Base-by-base conservation (phyloP, 179 eudicot species). In the Silene vulgaris region DNA sequence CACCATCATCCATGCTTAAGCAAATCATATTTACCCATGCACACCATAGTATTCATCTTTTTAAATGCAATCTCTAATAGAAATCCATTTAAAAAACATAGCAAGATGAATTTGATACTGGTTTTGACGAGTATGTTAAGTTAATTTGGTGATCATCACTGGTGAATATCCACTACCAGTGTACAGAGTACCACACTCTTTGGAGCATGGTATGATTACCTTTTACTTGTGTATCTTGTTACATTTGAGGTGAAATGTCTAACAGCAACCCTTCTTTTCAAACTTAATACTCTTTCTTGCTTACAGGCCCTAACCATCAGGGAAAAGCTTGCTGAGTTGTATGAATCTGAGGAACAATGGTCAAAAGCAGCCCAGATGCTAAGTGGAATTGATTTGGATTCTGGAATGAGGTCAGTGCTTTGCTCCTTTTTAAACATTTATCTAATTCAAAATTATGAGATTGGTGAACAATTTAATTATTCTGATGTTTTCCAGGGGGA, bases 281-380 rank as follows among this genome's bases (percentile, higher is more conserved):
- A 8, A 54, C 11, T 50, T 37, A 4, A 20, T 28, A 64, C 8
- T 29, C 23, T 14, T 5, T 69, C 7, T 64, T 37, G 45, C 20
- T 67, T 68, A 54, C 86, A 95, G 99, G 97, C 91, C 26, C 70
- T 95, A 74, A 86, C 93, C 64, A 89, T 95, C 54, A 87, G 99
- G 83, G 99, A 95, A 83, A 95, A 95, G 76, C 91, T 95, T 75
- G 95, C 97, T 3, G 99, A 90, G 23, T 79, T 95, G 72, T 95
- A 86, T 61, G 99, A 95, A 77, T 92, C 99, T 28, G 97, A 92
- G 85, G 86, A 95, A 77, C 83, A 85, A 73, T 95, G 97, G 99
- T 95, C 99, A 76, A 92, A 85, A 80, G 97, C 99, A 67, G 99
- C 99, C 59, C 97, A 95, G 75, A 95, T 95, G 95, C 99, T 95